Evolutionary conservation across 805 yeast species (phyloP), one percentile per base, ranked within the genome.

Genomic region (Metschnikowia aberdeeniae): DNA sequence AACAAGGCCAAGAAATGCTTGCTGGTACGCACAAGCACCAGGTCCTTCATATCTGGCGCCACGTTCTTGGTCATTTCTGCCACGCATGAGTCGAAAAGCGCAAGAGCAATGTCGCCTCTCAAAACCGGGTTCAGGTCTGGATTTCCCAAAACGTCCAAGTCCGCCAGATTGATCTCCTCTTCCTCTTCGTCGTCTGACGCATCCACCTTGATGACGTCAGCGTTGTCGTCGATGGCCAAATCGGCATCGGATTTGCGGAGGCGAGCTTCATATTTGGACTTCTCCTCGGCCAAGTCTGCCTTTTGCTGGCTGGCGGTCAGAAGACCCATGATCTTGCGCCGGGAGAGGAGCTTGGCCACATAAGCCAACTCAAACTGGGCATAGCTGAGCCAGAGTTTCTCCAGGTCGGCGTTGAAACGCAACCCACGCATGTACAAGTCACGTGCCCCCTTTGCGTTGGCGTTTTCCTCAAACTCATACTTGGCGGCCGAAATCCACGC

Each of bases 401-500:
- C 63, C 7, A 83, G 77, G 41, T 86, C 90, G 2, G 84, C 76
- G 60, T 92, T 92, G 63, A 93, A 86, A 62, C 95, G 76, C 34
- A 93, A 72, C 28, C 85, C 95, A 53, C 86, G 80, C 64, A 90
- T 97, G 63, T 89, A 81, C 22, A 93, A 74, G 8, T 81, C 80
- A 63, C 99, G 78, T 19, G 97, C 90, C 37, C 95, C 90, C 59
- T 84, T 82, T 36, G 95, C 87, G 56, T 89, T 86, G 34, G 92
- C 86, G 64, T 93, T 89, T 26, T 78, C 78, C 55, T 92, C 97
- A 57, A 87, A 84, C 67, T 93, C 98, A 66, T 88, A 89, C 60
- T 87, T 87, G 27, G 97, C 97, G 20, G 97, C 97, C 57, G 88
- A 79, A 35, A 93, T 79, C 99, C 99, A 93, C 13, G 92, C 86